phyloP scores from a whole-genome alignment of 805 yeast species.

The Tetrapisispora nanseiensis region DNA sequence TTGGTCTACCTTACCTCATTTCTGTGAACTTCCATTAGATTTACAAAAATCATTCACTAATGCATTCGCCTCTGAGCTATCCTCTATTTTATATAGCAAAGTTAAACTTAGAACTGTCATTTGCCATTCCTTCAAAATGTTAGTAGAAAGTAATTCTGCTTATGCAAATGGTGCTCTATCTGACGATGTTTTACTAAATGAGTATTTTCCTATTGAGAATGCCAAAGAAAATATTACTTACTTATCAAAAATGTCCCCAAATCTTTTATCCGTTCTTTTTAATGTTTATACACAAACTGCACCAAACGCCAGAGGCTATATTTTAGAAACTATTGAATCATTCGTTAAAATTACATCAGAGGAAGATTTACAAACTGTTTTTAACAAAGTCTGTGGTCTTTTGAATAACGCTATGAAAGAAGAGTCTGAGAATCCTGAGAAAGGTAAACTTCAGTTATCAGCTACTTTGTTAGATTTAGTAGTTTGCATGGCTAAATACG shows the following conservation, averaged over 20 bases:
- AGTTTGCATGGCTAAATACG: slow-evolving; percentile 76
- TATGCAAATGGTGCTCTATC: slow-evolving; percentile 51
- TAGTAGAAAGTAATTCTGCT: slow-evolving; percentile 60
- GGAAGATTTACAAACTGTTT: slow-evolving; percentile 62
- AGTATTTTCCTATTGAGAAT: slow-evolving; percentile 47
- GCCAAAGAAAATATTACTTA: slow-evolving; percentile 52
- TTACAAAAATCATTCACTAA: slow-evolving; percentile 54
- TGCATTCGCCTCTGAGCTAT: slow-evolving; percentile 64
- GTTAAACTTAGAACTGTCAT: slow-evolving; percentile 71
- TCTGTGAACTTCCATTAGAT: slow-evolving; percentile 80
- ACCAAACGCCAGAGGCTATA: slow-evolving; percentile 73
- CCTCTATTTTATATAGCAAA: slow-evolving; percentile 64
- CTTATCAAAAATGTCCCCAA: slow-evolving; percentile 56
- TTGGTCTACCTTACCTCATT: slow-evolving; percentile 85
- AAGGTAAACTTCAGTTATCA: slow-evolving; percentile 38
- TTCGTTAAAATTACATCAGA: slow-evolving; percentile 61
- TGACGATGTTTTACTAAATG: slow-evolving; percentile 48
- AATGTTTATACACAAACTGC: slow-evolving; percentile 87
- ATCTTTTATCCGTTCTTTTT: slow-evolving; percentile 76
- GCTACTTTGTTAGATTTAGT: slow-evolving; percentile 87
- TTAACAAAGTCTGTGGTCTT: slow-evolving; percentile 75
- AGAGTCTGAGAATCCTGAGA: slow-evolving; percentile 27
- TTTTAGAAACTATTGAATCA: slow-evolving; percentile 77
- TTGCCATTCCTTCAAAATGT: slow-evolving; percentile 67
- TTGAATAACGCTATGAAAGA: slow-evolving; percentile 66